A percentile compares a stretch with the other conserved stretches of the same genome.
phyloP scores from a whole-genome alignment of 1,139 yeast species.

The Yamadazyma siamensis region DNA sequence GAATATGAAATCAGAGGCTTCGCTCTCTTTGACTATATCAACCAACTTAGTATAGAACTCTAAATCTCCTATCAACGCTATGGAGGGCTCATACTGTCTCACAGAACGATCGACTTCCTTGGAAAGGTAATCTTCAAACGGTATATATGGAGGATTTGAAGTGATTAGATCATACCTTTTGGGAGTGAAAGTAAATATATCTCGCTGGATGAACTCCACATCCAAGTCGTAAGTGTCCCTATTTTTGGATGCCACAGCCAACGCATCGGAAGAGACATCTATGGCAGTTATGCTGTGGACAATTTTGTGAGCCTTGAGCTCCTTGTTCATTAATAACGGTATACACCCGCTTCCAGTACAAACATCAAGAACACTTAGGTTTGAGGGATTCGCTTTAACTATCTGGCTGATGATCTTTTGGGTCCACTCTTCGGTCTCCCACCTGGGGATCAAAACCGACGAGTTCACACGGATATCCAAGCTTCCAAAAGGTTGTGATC shows the following conservation, averaged over 20 bases:
- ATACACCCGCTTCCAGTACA: conserved; percentile 95
- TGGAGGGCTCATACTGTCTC: conserved; percentile 62
- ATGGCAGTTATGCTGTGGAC: conserved; percentile 19
- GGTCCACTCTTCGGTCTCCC: conserved; percentile 97
- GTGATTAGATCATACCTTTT: conserved; percentile 49
- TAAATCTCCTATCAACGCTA: conserved; percentile 73
- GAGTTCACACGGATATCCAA: conserved; percentile 56
- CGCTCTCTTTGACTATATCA: conserved; percentile 31
- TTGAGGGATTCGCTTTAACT: conserved; percentile 1
- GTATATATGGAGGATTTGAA: conserved; percentile 90
- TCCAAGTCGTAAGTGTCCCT: conserved; percentile 9
- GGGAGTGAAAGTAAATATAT: conserved; percentile 19
- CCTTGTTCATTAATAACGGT: conserved; percentile 48
- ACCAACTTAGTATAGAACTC: conserved; percentile 67
- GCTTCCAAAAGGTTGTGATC: conserved; percentile 82
- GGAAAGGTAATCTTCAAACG: conserved; percentile 40
- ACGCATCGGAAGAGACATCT: conserved; percentile 60
- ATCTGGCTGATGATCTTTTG: conserved; percentile 17
- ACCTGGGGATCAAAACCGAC: conserved; percentile 82
- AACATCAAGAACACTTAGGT: conserved; percentile 53
- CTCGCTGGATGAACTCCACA: conserved; percentile 20
- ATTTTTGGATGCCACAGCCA: conserved; percentile 50
- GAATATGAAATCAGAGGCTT: conserved; percentile 40
- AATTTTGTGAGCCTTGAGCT: conserved; percentile 18
- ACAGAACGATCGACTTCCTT: conserved; percentile 59